Percentiles rank a stretch among this genome's conserved stretches.
Evolutionary conservation across 768 basidiomycete genomes (phyloP).

Genomic region (Mycena leptocephala): DNA sequence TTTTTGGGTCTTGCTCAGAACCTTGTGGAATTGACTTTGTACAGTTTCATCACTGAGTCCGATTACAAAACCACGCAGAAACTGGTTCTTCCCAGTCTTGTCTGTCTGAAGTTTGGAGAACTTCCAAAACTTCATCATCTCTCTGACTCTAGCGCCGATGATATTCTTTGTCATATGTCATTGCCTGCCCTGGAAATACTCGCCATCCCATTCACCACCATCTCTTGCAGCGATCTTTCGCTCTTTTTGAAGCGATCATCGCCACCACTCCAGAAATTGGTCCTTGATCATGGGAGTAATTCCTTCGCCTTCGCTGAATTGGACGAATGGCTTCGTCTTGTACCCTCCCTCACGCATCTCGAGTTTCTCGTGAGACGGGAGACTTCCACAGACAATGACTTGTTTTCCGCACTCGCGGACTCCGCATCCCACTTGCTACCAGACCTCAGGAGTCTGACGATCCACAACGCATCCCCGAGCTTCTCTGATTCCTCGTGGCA

Average conservation of each 20-base stretch:
- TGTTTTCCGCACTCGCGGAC: background rate
- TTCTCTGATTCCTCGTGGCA: background rate
- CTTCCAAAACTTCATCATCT: background rate
- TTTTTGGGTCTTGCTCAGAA: background rate
- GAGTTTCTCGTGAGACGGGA: background rate
- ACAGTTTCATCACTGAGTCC: background rate
- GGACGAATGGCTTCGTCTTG: background rate
- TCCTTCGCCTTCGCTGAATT: background rate
- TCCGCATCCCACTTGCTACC: background rate
- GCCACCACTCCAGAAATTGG: background rate
- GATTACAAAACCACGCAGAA: background rate
- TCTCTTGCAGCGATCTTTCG: background rate
- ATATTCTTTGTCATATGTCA: background rate
- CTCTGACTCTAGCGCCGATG: background rate
- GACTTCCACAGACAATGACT: background rate
- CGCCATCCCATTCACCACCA: background rate
- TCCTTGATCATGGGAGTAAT: background rate
- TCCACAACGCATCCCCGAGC: background rate
- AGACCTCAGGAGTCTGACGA: background rate
- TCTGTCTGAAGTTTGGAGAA: background rate
- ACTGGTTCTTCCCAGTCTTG: background rate
- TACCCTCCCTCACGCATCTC: background rate
- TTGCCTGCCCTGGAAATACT: background rate
- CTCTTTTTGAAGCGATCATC: background rate
- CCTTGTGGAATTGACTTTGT: conserved; percentile 10